phyloP scores from a whole-genome alignment of 2,329 filamentous ascomycete genomes.

The Aureobasidium sp. region DNA sequence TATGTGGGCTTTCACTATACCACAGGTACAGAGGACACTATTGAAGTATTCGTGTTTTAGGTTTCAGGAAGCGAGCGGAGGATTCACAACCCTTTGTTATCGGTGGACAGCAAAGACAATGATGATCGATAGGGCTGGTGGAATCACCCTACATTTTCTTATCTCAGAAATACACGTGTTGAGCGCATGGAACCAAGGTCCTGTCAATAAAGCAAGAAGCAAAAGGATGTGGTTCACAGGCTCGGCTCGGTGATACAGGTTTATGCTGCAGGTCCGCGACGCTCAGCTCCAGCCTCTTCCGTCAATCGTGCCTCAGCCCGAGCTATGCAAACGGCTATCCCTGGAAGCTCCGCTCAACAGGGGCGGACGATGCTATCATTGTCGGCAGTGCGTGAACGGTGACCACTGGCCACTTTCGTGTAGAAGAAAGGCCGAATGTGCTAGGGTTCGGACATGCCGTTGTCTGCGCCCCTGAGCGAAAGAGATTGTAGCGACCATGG shows the following conservation, averaged over 20 bases:
- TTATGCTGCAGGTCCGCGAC: background rate
- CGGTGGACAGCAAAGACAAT: background rate
- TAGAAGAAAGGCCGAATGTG: background rate
- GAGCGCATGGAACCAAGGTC: background rate
- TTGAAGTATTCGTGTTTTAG: slow-evolving; percentile 3
- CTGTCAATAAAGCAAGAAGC: background rate
- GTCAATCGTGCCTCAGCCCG: background rate
- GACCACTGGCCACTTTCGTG: background rate
- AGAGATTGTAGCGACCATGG: background rate
- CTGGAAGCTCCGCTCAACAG: slow-evolving; percentile 1
- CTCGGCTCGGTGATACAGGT: background rate
- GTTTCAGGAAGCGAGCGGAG: slow-evolving; percentile 8
- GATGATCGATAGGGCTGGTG: background rate
- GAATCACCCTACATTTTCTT: background rate
- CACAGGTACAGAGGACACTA: background rate
- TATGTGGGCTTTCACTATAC: background rate
- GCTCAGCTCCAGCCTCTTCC: background rate
- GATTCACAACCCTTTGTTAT: background rate
- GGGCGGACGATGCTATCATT: background rate
- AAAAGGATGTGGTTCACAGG: background rate
- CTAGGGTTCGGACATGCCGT: background rate
- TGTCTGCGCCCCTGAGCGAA: background rate
- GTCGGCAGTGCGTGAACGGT: background rate
- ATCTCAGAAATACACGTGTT: background rate
- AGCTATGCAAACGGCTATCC: background rate